phyloP scores from a whole-genome alignment of 176 grass and related monocot genomes.

The Juncus effusus region DNA sequence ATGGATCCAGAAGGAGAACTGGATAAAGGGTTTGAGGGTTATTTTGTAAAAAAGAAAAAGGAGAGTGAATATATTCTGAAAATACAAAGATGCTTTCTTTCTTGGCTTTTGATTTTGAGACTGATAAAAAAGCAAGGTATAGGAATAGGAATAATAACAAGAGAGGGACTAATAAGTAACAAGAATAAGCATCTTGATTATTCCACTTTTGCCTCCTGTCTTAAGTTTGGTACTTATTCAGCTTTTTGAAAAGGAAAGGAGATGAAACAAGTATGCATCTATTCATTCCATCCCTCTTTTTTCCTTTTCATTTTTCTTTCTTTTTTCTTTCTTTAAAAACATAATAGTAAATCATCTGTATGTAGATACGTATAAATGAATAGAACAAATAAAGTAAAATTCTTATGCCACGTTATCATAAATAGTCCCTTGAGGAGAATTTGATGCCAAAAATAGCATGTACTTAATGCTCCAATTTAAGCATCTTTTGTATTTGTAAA shows the following conservation, averaged over 20 bases:
- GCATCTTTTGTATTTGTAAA: too few species aligned
- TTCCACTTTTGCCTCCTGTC: conserved; percentile 75
- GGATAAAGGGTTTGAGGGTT: conserved; percentile 32
- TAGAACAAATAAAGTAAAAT: conserved; percentile 24
- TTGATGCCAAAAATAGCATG: too few species aligned
- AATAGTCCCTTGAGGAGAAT: conserved; percentile 14
- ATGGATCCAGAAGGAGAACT: conserved; percentile 75
- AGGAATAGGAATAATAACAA: conserved; percentile 52
- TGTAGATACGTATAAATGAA: not conserved
- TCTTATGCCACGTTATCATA: conserved; percentile 28
- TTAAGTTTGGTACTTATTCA: conserved; percentile 85
- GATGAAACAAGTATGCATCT: conserved; percentile 23
- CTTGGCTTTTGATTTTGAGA: conserved; percentile 29
- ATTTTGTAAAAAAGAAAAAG: conserved; percentile 45
- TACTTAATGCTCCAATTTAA: too few species aligned
- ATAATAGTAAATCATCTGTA: conserved; percentile 19
- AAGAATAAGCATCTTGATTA: conserved; percentile 58
- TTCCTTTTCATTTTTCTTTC: not conserved
- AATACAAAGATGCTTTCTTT: conserved; percentile 58
- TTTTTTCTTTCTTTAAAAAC: not conserved
- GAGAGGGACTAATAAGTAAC: conserved; percentile 28
- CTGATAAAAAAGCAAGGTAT: conserved; percentile 39
- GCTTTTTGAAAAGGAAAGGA: conserved; percentile 36
- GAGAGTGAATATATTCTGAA: conserved; percentile 44
- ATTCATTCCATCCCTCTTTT: not conserved